phyloP scores from a whole-genome alignment of 208 protist genomes.

The Herpetomonas samuelpessoai region DNA sequence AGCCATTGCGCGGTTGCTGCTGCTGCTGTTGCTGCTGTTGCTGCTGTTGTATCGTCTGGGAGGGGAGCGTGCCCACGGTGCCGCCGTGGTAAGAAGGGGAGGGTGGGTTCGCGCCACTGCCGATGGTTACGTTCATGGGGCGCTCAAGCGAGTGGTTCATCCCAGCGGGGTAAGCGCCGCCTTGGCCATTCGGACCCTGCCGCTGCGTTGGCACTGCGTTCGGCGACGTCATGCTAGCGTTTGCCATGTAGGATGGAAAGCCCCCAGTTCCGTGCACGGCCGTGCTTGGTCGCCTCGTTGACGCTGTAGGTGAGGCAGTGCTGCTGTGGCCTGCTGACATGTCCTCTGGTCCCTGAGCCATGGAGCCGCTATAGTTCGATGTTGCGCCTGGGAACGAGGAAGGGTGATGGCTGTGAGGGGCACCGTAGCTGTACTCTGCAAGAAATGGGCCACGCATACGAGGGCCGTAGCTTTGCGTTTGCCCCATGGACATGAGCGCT shows the following conservation, averaged over 20 bases:
- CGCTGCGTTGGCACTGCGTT: no score
- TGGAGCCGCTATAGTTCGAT: conserved; percentile 9
- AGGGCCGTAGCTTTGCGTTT: no score
- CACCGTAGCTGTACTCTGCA: neutral
- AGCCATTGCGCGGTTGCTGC: neutral
- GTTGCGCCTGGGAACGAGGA: neutral
- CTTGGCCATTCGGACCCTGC: no score
- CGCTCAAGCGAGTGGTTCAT: neutral
- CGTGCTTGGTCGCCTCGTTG: conserved; percentile 4
- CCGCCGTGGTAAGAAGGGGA: neutral
- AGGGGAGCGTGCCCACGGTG: conserved; percentile 1
- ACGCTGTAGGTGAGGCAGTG: conserved; percentile 7
- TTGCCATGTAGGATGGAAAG: no score
- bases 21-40: conserved; percentile 15
- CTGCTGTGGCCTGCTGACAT: no score
- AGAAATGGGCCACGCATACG: neutral
- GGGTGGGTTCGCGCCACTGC: neutral
- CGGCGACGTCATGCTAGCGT: no score
- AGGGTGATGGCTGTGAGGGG: neutral
- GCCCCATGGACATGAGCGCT: conserved; percentile 6
- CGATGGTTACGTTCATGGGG: no score
- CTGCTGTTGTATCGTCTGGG: conserved; percentile 10
- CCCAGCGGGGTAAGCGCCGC: neutral
- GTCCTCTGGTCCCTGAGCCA: no score
- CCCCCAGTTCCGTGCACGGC: no score